Evolutionary conservation across 2,329 filamentous ascomycete genomes (phyloP).

Genomic region (Cyclaneusma minus): DNA sequence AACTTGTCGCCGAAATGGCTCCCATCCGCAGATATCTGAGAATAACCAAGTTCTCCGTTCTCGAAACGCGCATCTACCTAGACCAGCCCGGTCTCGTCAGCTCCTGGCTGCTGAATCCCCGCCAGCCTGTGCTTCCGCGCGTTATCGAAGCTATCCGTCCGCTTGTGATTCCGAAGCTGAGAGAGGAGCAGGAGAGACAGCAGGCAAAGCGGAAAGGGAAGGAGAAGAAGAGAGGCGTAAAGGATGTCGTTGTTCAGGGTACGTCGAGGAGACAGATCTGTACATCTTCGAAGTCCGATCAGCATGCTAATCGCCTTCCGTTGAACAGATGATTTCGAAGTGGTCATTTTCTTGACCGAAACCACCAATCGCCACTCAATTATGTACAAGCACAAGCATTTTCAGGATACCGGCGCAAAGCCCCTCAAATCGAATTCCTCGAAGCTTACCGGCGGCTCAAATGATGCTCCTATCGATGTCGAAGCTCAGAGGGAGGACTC

Average conservation of each 20-base stretch:
- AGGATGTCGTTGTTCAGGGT: constrained; percentile 73
- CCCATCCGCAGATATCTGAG: constrained; percentile 79
- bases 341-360: constrained; percentile 85
- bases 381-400: constrained; percentile 71
- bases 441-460: constrained; percentile 40
- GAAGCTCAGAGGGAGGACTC: constrained; percentile 19
- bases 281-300: background rate
- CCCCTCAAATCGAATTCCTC: constrained; percentile 45
- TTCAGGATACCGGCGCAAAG: constrained; percentile 39
- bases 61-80: constrained; percentile 94
- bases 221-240: constrained; percentile 50
- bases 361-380: constrained; percentile 73
- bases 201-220: constrained; percentile 41
- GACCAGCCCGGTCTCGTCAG: constrained; percentile 74
- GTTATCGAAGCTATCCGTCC: constrained; percentile 78
- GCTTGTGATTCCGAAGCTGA: constrained; percentile 75
- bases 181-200: constrained; percentile 68
- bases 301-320: constrained; percentile 8
- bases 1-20: constrained; percentile 66
- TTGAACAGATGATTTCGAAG: constrained; percentile 74
- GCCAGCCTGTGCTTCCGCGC: constrained; percentile 60
- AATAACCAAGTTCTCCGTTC: constrained; percentile 81
- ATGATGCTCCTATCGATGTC: constrained; percentile 28
- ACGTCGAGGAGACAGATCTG: constrained; percentile 2
- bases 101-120: constrained; percentile 69